phyloP scores from a whole-genome alignment of 345 rosid species.

The Combretum micranthum region DNA sequence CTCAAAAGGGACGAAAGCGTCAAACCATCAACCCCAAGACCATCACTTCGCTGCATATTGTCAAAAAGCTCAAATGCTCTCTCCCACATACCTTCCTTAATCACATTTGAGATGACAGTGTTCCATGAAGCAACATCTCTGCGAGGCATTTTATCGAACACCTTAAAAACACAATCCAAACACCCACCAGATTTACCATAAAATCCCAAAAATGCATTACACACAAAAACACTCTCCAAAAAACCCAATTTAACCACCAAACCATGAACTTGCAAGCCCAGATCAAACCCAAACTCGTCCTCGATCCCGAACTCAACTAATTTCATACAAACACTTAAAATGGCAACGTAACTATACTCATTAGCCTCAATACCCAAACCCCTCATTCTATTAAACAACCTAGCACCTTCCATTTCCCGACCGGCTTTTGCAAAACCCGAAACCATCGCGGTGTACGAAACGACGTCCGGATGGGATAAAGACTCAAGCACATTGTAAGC shows the following conservation, averaged over 20 bases:
- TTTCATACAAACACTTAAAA: conserved; percentile 49
- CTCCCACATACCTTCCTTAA: conserved; percentile 28
- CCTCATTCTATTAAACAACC: conserved; percentile 57
- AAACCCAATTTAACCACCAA: conserved; percentile 34
- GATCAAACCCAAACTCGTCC: conserved; percentile 3
- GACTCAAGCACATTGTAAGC: conserved; percentile 44
- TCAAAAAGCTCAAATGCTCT: conserved; percentile 42
- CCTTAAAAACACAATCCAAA: conserved; percentile 26
- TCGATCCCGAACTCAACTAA: conserved; percentile 12
- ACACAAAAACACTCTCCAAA: conserved; percentile 40
- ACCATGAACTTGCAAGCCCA: conserved; percentile 50
- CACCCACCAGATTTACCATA: conserved; percentile 31
- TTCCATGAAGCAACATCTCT: conserved; percentile 72
- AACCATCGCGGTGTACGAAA: conserved; percentile 58
- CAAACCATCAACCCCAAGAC: conserved; percentile 39
- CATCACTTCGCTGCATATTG: conserved; percentile 27
- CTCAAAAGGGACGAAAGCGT: conserved; percentile 56
- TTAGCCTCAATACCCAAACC: conserved; percentile 38
- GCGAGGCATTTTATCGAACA: conserved; percentile 64
- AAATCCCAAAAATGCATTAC: conserved; percentile 62
- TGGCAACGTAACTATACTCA: conserved; percentile 41
- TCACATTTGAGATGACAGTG: conserved; percentile 55
- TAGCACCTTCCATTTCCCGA: conserved; percentile 41
- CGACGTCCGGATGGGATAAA: conserved; percentile 51
- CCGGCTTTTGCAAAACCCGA: conserved; percentile 50